Evolutionary conservation across 306 rosid genomes (phyloP).

Genomic region (Ochetophila trinervis): DNA sequence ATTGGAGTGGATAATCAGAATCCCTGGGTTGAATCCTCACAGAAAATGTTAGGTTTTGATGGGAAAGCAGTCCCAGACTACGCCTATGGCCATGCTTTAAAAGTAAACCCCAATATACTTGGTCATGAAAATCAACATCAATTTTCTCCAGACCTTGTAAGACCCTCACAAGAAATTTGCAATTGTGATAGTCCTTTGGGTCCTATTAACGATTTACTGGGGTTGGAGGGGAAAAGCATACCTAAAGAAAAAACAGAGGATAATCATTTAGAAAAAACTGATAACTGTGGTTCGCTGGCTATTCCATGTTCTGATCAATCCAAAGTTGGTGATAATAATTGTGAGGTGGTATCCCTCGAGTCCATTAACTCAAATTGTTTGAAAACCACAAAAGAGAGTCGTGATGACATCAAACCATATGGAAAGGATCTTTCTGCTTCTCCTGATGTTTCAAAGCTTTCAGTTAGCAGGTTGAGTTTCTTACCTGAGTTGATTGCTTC

Average conservation of each 20-base stretch:
- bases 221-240: conserved; percentile 35
- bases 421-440: conserved; percentile 37
- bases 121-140: conserved; percentile 52
- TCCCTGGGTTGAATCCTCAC: conserved; percentile 69
- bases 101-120: conserved; percentile 34
- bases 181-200: conserved; percentile 30
- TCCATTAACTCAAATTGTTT: conserved; percentile 25
- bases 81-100: conserved; percentile 46
- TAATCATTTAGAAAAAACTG: conserved; percentile 31
- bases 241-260: conserved; percentile 37
- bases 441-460: conserved; percentile 41
- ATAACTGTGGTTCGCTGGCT: conserved; percentile 31
- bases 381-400: conserved; percentile 36
- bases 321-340: conserved; percentile 29
- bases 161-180: conserved; percentile 30
- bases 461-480: conserved; percentile 52
- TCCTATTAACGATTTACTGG: conserved; percentile 31
- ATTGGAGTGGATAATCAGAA: conserved; percentile 56
- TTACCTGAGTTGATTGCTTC: conserved; percentile 87
- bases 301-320: conserved; percentile 33
- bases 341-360: conserved; percentile 31
- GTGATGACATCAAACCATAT: conserved; percentile 33
- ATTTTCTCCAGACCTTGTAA: conserved; percentile 34
- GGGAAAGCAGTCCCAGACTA: conserved; percentile 51
- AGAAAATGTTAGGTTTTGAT: conserved; percentile 52